phyloP scores from a whole-genome alignment of 768 basidiomycete genomes.

The Boletus subparvulus region DNA sequence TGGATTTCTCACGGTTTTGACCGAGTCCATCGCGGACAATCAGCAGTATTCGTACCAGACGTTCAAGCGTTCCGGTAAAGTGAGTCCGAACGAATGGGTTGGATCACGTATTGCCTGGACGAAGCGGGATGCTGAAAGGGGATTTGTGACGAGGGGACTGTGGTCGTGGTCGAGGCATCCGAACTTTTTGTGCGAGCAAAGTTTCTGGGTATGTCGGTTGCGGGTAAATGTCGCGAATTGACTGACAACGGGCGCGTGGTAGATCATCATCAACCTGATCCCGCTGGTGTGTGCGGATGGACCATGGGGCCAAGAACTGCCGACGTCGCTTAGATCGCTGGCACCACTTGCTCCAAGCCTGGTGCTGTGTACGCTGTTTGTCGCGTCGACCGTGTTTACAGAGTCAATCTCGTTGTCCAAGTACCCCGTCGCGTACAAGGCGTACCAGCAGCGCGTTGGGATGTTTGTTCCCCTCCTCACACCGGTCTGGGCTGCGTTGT shows the following conservation, averaged over 20 bases:
- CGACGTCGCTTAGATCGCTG: constrained; percentile 28
- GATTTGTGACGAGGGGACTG: constrained; percentile 81
- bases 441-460: constrained; percentile 75
- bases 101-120: constrained; percentile 68
- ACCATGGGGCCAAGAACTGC: constrained; percentile 22
- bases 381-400: constrained; percentile 73
- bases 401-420: constrained; percentile 78
- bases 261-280: constrained; percentile 71
- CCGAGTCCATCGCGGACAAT: constrained; percentile 88
- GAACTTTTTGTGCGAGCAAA: constrained; percentile 89
- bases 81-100: constrained; percentile 52
- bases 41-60: constrained; percentile 86
- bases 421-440: constrained; percentile 65
- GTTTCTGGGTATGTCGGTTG: constrained; percentile 65
- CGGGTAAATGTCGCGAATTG: not conserved
- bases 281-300: constrained; percentile 51
- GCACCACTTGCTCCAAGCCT: constrained; percentile 54
- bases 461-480: constrained; percentile 68
- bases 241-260: constrained; percentile 1
- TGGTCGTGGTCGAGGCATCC: constrained; percentile 91
- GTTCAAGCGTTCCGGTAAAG: constrained; percentile 57
- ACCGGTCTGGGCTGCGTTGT: constrained; percentile 41
- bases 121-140: constrained; percentile 65
- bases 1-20: constrained; percentile 55
- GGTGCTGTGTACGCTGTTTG: constrained; percentile 68